These are phyloP conservation scores for Eleusine indica DNA, from an alignment of 176 grass and related monocot species.

Conservation along the genomic window DNA sequence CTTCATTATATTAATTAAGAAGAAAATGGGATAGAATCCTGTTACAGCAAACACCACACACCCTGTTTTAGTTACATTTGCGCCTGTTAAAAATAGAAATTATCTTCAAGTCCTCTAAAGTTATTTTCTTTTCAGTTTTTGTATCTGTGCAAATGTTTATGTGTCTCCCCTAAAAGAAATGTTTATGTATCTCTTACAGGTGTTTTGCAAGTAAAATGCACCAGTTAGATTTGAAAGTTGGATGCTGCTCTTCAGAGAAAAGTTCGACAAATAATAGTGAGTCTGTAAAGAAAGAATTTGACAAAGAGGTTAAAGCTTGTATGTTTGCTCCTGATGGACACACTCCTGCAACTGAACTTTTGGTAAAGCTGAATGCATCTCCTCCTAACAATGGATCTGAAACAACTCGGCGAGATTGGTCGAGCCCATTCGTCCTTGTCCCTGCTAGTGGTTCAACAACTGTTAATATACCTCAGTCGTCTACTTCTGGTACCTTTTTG, in stretches of 20 bases:
- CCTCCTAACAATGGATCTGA: conserved; percentile 51
- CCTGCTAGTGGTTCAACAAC: conserved; percentile 81
- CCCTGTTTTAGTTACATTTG: too few relatives aligned
- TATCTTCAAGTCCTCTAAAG: conserved; percentile 30
- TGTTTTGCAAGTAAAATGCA: conserved; percentile 43
- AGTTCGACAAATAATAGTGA: conserved; percentile 37
- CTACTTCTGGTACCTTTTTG: conserved; percentile 78
- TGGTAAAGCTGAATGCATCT: conserved; percentile 79
- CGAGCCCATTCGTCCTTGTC: conserved; percentile 76
- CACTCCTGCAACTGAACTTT: conserved; percentile 78
- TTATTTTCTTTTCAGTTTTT: conserved; percentile 17
- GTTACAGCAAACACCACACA: too few relatives aligned
- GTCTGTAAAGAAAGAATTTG: conserved; percentile 49
- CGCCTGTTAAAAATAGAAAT: too few relatives aligned
- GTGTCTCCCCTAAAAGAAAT: too few relatives aligned
- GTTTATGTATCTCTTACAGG: conserved; percentile 28
- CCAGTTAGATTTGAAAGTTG: conserved; percentile 45
- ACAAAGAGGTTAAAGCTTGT: conserved; percentile 67
- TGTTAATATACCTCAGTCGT: conserved; percentile 69
- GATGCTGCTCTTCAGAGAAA: conserved; percentile 42
- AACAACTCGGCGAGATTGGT: conserved; percentile 70
- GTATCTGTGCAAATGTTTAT: conserved; percentile 24
- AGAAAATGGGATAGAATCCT: too few relatives aligned
- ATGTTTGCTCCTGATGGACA: conserved; percentile 75
- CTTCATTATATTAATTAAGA: too few relatives aligned